Evolutionary conservation across 768 basidiomycete genomes (phyloP), one percentile per base, ranked within the genome.

Genomic region (Suillus placidus): DNA sequence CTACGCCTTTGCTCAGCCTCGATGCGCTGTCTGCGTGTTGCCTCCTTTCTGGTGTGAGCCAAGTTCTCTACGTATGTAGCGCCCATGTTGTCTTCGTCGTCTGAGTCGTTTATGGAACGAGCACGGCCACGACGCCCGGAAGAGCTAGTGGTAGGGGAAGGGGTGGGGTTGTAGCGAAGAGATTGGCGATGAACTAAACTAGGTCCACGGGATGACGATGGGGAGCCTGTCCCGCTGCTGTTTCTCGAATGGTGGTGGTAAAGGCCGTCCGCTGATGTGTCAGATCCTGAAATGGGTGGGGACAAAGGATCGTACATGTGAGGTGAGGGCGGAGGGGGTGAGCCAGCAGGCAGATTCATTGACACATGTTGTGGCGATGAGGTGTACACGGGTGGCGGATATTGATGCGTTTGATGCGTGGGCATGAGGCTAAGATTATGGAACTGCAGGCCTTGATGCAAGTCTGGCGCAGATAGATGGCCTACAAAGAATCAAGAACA

Each of bases 1-100:
- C 94, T 84, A 65, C 94, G 84, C 54, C 93, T 83, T 80, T 95
- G 92, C 77, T 94, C 92, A n/a, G 92, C 93, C 80, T 94, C 92
- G 64, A 94, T 94, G 62, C 93, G 83, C 77, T 94, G 92, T 73
- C 88, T 83, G 38, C 93, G 82, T 10, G 93, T 94, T 26, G 91
- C 91, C 79, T 94, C 92, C 74, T 94, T 94, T 73, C 92, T 82
- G 12, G 88, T 86, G 76, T 88, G 85, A 7, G 91, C 92, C 64
- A 93, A 82, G 67, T 87, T 88, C 75, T 93, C 89, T 43, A 85
- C 83, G 74, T 85, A 86, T 65, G 85, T 80, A 62, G 86, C 82
- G 68, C 88, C 89, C 89, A 91, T 90, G 43, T 70, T 72, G 68
- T 82, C 81, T 72, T 89, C 87, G 78, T 91, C 89, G 86, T 90